A percentile compares a stretch with the other conserved stretches of the same genome.
These are phyloP conservation scores for Pseudofabraea citricarpa DNA, from an alignment of 2,329 filamentous ascomycete species.

Conservation along the genomic window DNA sequence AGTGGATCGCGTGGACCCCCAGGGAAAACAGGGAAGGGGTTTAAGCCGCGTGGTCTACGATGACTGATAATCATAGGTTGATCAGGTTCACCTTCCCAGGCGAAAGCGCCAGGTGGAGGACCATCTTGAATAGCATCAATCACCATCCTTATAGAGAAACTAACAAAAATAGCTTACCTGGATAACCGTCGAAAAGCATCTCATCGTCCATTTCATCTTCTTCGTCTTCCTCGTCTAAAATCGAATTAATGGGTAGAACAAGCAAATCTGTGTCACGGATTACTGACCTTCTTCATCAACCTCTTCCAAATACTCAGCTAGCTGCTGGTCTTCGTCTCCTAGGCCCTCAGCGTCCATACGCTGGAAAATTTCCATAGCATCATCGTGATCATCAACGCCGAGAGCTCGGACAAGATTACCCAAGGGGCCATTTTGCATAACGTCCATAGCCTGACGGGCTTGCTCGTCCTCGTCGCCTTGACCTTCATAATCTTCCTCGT, in stretches of 20 bases:
- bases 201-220: constrained; percentile 65
- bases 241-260: constrained; percentile 14
- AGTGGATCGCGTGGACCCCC: constrained; percentile 49
- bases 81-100: constrained; percentile 54
- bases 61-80: constrained; percentile 36
- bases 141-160: not conserved
- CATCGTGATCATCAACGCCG: constrained; percentile 21
- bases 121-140: constrained; percentile 15
- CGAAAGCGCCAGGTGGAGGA: constrained; percentile 39
- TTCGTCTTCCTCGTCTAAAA: constrained; percentile 60
- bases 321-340: constrained; percentile 38
- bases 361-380: constrained; percentile 30
- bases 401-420: constrained; percentile 53
- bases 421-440: constrained; percentile 35
- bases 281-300: constrained; percentile 54
- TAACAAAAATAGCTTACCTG: constrained; percentile 43
- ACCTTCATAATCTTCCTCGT: constrained; percentile 47
- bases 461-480: constrained; percentile 49
- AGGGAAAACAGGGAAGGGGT: constrained; percentile 60
- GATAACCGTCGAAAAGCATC: constrained; percentile 56
- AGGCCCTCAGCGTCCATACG: constrained; percentile 42
- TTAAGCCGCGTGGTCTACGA: constrained; percentile 52
- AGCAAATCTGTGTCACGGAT: not conserved
- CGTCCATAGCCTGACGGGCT: constrained; percentile 36
- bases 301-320: constrained; percentile 47